These are phyloP conservation scores for Mytilinidion resinicola DNA, from an alignment of 495 filamentous ascomycete genomes.

Conservation along the genomic window DNA sequence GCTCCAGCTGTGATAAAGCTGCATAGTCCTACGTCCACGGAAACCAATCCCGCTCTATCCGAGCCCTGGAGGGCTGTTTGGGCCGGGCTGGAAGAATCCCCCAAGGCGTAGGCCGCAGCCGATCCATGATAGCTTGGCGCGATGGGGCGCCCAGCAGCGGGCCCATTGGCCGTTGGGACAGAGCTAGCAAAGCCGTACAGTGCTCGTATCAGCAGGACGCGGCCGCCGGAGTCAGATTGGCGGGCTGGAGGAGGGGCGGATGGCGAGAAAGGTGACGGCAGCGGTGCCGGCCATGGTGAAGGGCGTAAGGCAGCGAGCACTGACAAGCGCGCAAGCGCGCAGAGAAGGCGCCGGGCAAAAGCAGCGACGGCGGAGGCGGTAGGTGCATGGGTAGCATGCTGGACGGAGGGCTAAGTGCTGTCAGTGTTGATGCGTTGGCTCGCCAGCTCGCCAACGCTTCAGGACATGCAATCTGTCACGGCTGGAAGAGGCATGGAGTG, in stretches of 20 bases:
- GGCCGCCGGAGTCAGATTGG: constrained; percentile 21
- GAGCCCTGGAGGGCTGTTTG: constrained; percentile 18
- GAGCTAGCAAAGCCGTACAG: constrained; percentile 11
- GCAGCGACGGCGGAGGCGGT: constrained; percentile 28
- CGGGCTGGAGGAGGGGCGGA: constrained; percentile 13
- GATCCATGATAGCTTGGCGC: constrained; percentile 25
- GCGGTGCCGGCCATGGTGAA: constrained; percentile 3
- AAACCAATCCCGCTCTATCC: constrained; percentile 23
- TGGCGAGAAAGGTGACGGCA: constrained; percentile 9
- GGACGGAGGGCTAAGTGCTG: constrained; percentile 29
- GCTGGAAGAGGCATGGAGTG: constrained; percentile 24
- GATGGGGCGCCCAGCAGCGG: not conserved
- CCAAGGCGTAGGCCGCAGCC: constrained; percentile 21
- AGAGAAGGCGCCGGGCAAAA: constrained; percentile 17
- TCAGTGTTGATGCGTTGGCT: constrained; percentile 33
- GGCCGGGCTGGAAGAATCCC: constrained; percentile 24
- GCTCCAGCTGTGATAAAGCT: constrained; percentile 28
- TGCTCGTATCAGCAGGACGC: constrained; percentile 18
- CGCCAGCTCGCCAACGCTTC: constrained; percentile 28
- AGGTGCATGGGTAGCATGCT: constrained; percentile 31
- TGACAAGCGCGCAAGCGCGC: constrained; percentile 30
- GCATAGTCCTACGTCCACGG: constrained; percentile 30
- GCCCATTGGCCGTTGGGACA: constrained; percentile 26
- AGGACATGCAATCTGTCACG: constrained; percentile 26
- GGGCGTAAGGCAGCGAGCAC: constrained; percentile 24